phyloP scores from a whole-genome alignment of 2,329 filamentous ascomycete genomes.

The Didymella glomerata region DNA sequence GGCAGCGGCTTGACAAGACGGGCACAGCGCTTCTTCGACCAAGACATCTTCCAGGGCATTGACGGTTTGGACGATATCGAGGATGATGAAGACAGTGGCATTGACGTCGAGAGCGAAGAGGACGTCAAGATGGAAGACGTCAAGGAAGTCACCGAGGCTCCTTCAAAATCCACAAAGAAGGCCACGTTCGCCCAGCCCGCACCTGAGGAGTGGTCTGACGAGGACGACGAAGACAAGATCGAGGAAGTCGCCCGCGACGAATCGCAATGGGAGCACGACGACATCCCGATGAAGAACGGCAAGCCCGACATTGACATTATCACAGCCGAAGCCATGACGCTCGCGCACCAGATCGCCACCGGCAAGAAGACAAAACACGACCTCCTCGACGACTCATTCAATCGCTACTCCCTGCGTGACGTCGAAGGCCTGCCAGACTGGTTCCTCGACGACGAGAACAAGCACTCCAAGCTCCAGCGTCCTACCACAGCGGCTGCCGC shows the following conservation, averaged over 20 bases:
- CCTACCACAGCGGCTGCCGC: conserved; percentile 94
- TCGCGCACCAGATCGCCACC: conserved; percentile 89
- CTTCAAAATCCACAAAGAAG: conserved; percentile 33
- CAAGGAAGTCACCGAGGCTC: conserved; percentile 23
- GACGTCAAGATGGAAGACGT: conserved; percentile 34
- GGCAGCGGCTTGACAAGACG: conserved; percentile 77
- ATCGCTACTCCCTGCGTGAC: conserved; percentile 90
- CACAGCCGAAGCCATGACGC: conserved; percentile 98
- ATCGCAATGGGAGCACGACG: conserved; percentile 72
- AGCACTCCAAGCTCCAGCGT: conserved; percentile 82
- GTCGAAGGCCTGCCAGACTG: conserved; percentile 92
- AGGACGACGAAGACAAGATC: conserved; percentile 60
- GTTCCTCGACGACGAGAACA: conserved; percentile 92
- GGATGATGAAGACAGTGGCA: conserved; percentile 52
- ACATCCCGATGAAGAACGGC: conserved; percentile 69
- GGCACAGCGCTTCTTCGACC: conserved; percentile 88
- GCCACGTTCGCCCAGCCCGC: conserved; percentile 30
- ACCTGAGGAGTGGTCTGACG: conserved; percentile 47
- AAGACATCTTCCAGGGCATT: conserved; percentile 91
- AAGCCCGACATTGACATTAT: conserved; percentile 92
- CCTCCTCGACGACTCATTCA: conserved; percentile 89
- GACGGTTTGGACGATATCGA: conserved; percentile 70
- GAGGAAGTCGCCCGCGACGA: conserved; percentile 68
- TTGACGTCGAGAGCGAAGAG: conserved; percentile 50
- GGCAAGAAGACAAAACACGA: conserved; percentile 82